Evolutionary conservation across 2,329 filamentous ascomycete genomes (phyloP).

Genomic region (Bipolaris gigantea): DNA sequence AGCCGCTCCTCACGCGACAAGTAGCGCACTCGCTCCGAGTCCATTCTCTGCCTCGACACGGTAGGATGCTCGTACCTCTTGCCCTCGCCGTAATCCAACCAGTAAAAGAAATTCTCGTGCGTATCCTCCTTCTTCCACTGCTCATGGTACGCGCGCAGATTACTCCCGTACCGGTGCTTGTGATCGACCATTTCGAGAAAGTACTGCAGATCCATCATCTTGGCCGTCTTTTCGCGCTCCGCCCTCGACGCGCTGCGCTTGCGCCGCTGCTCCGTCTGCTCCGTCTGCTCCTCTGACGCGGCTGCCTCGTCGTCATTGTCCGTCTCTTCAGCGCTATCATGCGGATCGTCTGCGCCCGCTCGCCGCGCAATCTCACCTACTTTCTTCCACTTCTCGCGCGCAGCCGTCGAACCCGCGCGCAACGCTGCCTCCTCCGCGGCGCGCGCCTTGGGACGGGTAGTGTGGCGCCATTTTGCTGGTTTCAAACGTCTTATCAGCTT

Average conservation of each 20-base stretch:
- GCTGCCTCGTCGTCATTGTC: conserved; percentile 41
- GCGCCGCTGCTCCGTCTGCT: conserved; percentile 38
- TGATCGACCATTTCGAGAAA: conserved; percentile 83
- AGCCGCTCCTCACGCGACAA: conserved; percentile 78
- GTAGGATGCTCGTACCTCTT: conserved; percentile 67
- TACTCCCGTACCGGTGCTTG: conserved; percentile 86
- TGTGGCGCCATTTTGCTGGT: conserved; percentile 55
- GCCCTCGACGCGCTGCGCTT: conserved; percentile 55
- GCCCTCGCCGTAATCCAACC: conserved; percentile 83
- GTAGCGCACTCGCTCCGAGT: conserved; percentile 80
- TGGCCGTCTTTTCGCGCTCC: conserved; percentile 66
- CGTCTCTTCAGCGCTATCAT: conserved; percentile 51
- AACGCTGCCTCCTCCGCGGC: conserved; percentile 34
- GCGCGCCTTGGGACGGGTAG: conserved; percentile 52
- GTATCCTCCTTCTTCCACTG: conserved; percentile 80
- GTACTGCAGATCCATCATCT: conserved; percentile 83
- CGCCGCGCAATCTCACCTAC: conserved; percentile 69
- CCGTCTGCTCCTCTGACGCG: conserved; percentile 36
- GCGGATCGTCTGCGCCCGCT: conserved; percentile 68
- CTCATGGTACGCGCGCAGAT: conserved; percentile 77
- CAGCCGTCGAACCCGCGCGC: conserved; percentile 46
- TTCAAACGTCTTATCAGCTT: too few relatives aligned
- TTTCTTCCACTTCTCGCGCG: conserved; percentile 75
- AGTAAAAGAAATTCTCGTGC: conserved; percentile 89
- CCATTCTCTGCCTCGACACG: conserved; percentile 73